phyloP scores from a whole-genome alignment of 1,284 basidiomycete species.

The Trametes hirsuta region DNA sequence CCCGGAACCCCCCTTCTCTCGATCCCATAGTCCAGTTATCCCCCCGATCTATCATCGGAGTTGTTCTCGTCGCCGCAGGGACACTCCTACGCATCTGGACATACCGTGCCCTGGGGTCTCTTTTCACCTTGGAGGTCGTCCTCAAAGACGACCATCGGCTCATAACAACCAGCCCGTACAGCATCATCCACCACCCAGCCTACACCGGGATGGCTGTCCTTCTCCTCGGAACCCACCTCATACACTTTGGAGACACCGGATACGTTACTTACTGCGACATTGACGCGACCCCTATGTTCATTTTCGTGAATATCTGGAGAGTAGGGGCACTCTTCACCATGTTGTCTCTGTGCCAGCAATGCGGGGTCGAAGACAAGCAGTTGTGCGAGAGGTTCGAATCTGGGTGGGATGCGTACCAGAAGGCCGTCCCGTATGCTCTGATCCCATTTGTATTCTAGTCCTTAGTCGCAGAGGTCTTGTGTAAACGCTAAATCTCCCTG shows the following conservation, averaged over 20 bases:
- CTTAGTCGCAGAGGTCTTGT: no score
- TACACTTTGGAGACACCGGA: background rate
- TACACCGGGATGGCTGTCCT: background rate
- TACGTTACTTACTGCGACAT: background rate
- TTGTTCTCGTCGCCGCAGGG: background rate
- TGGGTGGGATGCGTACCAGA: background rate
- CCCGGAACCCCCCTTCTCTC: no score
- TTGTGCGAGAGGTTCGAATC: background rate
- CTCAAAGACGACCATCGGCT: background rate
- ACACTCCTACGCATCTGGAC: background rate
- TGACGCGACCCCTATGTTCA: background rate
- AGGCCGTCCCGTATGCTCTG: background rate
- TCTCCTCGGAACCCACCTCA: background rate
- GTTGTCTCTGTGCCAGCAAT: background rate
- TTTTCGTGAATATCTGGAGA: background rate
- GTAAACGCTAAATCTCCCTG: no score
- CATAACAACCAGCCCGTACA: background rate
- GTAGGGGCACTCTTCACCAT: background rate
- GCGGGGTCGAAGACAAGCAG: background rate
- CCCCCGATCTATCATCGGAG: background rate
- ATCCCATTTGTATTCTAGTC: background rate
- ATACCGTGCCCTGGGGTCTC: background rate
- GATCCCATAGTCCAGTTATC: no score
- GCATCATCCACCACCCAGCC: background rate
- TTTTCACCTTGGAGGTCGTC: background rate